These are phyloP conservation scores for Kwoniella shivajii DNA, from an alignment of 1,284 basidiomycete genomes.

Conservation along the genomic window DNA sequence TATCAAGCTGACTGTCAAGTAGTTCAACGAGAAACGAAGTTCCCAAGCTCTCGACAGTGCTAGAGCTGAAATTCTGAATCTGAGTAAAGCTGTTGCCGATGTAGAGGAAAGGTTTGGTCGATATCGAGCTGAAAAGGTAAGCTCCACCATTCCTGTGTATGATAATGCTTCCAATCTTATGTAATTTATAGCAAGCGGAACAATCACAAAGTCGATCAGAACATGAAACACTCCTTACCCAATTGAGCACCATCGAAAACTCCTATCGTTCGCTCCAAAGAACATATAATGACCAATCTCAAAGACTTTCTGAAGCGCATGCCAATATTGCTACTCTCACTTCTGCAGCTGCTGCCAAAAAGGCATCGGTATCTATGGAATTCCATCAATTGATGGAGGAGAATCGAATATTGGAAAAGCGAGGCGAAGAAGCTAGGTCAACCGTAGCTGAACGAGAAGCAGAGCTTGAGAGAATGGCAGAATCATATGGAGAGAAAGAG, in stretches of 20 bases:
- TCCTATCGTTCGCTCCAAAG: slow-evolving; percentile 39
- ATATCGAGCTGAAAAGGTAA: slow-evolving; percentile 46
- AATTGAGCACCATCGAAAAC: slow-evolving; percentile 35
- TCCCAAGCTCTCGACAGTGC: slow-evolving; percentile 40
- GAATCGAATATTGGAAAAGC: slow-evolving; percentile 43
- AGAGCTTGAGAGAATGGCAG: slow-evolving; percentile 46
- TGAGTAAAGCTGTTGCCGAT: slow-evolving; percentile 41
- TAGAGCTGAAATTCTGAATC: slow-evolving; percentile 39
- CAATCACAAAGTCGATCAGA: slow-evolving; percentile 39
- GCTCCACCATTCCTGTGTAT: slow-evolving; percentile 5
- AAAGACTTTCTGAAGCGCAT: slow-evolving; percentile 45
- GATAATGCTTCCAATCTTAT: background rate
- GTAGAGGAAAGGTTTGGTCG: slow-evolving; percentile 44
- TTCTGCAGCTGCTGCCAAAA: slow-evolving; percentile 44
- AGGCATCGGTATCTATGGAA: slow-evolving; percentile 42
- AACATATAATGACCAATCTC: slow-evolving; percentile 45
- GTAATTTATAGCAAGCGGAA: slow-evolving; percentile 40
- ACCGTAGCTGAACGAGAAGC: slow-evolving; percentile 48
- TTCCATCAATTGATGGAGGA: slow-evolving; percentile 44
- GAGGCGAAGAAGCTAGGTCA: slow-evolving; percentile 44
- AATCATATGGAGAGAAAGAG: slow-evolving; percentile 51
- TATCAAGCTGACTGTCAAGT: background rate
- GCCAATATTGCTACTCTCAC: slow-evolving; percentile 49
- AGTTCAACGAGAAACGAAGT: slow-evolving; percentile 50
- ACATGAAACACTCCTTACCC: slow-evolving; percentile 37